Base-by-base conservation (phyloP, 176 grass and related monocot genomes). In the Urochloa ruziziensis region DNA sequence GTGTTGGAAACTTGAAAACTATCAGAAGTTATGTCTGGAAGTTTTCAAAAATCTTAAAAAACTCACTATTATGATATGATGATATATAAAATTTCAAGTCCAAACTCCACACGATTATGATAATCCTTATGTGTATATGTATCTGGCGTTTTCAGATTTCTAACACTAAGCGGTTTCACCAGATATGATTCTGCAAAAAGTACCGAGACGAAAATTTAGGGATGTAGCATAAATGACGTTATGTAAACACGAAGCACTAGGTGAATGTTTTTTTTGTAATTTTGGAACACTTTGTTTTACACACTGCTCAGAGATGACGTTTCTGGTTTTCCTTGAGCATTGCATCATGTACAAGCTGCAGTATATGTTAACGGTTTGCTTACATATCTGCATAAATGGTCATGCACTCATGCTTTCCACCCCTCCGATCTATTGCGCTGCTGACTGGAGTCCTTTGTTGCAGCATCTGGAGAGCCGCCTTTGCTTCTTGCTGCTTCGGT, bases 391-490 rank as follows among this genome's bases (percentile, higher is more conserved):
- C 56, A 40, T 52, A 61, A 47, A n/a, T 10, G 28, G 9, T 27
- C 19, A 30, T n/a, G 13, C 4, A 19, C 5, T 27, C 19, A 30
- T n/a, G 13, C 4, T 49, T 13, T 4, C 15, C 23, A 9, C 32
- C 24, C 21, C 40, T 24, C 15, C 17, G 4, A 86, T 37, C 61
- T 53, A 46, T 44, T 63, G 27, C 19, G 28, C 34, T 15, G 12
- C 44, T 88, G 49, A 89, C 32, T 32, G 2, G 8, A 14, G n/a
- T 53, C 36, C 62, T 74, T 49, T 85, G 17, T 58, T 83, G 56
- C 87, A 97, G 94, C 91, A 75, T 94, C 94, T 81, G 91, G 89
- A 34, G 94, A 97, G 72, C 94, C 94, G n/a, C 94, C 94, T 67
- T 88, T 97, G 74, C 85, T 97, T 44, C 94, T 97, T 33, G 94